These are phyloP conservation scores for Lentinula sp. DNA, from an alignment of 768 basidiomycete species.

Conservation along the genomic window DNA sequence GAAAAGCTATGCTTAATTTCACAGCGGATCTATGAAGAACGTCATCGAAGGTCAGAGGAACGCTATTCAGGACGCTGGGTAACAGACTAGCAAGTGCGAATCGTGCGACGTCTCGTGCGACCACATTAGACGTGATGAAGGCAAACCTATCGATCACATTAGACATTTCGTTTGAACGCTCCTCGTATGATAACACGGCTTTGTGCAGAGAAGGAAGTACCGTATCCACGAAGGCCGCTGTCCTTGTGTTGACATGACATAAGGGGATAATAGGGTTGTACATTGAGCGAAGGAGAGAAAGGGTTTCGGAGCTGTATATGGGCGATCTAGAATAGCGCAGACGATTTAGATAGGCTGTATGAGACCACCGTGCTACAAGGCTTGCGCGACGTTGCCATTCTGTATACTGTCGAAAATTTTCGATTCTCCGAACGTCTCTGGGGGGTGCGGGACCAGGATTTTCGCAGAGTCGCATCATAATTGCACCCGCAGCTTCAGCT, in stretches of 20 bases:
- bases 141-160: slow-evolving; percentile 62
- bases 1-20: slow-evolving; percentile 90
- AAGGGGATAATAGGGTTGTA: slow-evolving; percentile 47
- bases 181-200: slow-evolving; percentile 58
- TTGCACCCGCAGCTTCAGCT: slow-evolving; percentile 52
- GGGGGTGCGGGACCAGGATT: slow-evolving; percentile 61
- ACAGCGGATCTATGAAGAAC: slow-evolving; percentile 69
- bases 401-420: slow-evolving; percentile 58
- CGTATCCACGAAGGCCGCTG: slow-evolving; percentile 33
- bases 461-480: slow-evolving; percentile 47
- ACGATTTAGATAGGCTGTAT: slow-evolving; percentile 69
- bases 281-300: slow-evolving; percentile 33
- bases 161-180: slow-evolving; percentile 51
- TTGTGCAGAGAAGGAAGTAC: slow-evolving; percentile 29
- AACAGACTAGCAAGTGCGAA: slow-evolving; percentile 48
- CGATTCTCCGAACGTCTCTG: slow-evolving; percentile 67
- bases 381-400: slow-evolving; percentile 43
- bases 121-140: slow-evolving; percentile 73
- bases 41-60: slow-evolving; percentile 52
- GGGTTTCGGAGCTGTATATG: slow-evolving; percentile 39
- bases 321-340: slow-evolving; percentile 54
- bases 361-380: slow-evolving; percentile 56
- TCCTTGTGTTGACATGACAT: slow-evolving; percentile 32
- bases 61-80: slow-evolving; percentile 18
- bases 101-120: slow-evolving; percentile 67